A percentile compares a stretch with the other conserved stretches of the same genome.
Conservation (phyloP, 83 land plant genomes). For the Picea abies region DNA sequence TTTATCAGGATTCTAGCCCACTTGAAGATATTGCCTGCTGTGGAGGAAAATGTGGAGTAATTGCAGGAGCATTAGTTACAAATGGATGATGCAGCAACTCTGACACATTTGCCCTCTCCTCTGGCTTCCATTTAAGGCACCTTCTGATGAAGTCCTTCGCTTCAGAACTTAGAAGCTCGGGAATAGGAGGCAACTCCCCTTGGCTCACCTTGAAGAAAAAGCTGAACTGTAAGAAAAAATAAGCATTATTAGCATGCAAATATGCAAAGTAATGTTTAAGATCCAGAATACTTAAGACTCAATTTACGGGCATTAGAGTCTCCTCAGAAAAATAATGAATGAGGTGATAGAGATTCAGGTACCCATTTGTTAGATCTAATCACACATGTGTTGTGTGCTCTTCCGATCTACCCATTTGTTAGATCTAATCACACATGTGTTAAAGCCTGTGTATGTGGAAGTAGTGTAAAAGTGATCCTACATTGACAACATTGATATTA, state of each 20-base stretch:
- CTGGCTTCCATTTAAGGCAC: constrained; percentile 35
- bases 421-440: neutral
- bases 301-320: neutral
- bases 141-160: constrained; percentile 36
- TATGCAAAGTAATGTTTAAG: neutral
- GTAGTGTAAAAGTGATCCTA: neutral
- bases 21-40: neutral
- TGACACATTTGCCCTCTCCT: constrained; percentile 50
- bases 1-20: too few species aligned
- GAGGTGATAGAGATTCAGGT: neutral
- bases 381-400: neutral
- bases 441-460: neutral
- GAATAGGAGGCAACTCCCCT: constrained; percentile 52
- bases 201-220: constrained; percentile 24
- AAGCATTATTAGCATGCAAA: neutral
- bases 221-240: constrained; percentile 13
- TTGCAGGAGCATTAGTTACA: constrained; percentile 32
- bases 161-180: constrained; percentile 37
- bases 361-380: neutral
- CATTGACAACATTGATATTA: neutral
- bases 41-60: neutral
- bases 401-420: too few species aligned
- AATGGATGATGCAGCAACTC: constrained; percentile 51
- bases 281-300: neutral
- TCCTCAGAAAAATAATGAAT: neutral